Conservation (phyloP, 2,329 filamentous ascomycete species). For the Phyllosticta citriasiana region DNA sequence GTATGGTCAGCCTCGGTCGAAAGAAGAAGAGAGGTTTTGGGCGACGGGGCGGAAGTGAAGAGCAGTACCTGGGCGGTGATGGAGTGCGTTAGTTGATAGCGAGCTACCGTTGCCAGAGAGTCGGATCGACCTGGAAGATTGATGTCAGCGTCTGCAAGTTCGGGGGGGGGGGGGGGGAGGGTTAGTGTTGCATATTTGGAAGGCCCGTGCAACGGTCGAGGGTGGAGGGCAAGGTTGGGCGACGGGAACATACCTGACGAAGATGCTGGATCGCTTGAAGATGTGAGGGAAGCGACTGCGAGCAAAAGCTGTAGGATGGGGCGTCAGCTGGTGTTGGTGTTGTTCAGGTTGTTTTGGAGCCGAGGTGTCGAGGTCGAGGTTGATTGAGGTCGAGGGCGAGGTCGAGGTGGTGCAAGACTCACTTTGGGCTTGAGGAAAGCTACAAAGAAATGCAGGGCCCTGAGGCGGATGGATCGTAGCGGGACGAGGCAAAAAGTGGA, state of each 20-base stretch:
- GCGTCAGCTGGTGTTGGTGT: neutral
- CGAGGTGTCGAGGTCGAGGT: neutral
- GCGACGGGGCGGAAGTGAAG: neutral
- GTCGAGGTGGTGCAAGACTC: constrained; percentile 11
- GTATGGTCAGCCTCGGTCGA: neutral
- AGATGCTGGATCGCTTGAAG: constrained; percentile 31
- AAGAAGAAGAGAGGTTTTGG: neutral
- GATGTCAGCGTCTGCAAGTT: neutral
- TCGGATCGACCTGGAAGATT: constrained; percentile 7
- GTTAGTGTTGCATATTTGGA: neutral
- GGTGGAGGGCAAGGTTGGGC: neutral
- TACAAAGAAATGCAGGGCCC: constrained; percentile 35
- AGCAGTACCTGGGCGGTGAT: constrained; percentile 8
- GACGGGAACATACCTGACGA: constrained; percentile 24
- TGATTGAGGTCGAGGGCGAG: neutral
- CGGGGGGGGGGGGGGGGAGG: too few relatives aligned
- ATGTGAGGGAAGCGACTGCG: constrained; percentile 25
- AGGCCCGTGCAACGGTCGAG: neutral
- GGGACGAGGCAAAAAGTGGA: constrained; percentile 23
- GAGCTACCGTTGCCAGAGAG: constrained; percentile 9
- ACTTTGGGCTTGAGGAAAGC: constrained; percentile 28
- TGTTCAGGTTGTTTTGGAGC: neutral
- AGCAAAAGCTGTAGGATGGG: constrained; percentile 25
- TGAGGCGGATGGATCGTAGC: constrained; percentile 28
- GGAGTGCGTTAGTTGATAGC: constrained; percentile 10